Percentiles rank a stretch among this genome's conserved stretches.
These are phyloP conservation scores for Pseudogymnoascus sp. DNA, from an alignment of 2,329 filamentous ascomycete genomes.

Conservation along the genomic window DNA sequence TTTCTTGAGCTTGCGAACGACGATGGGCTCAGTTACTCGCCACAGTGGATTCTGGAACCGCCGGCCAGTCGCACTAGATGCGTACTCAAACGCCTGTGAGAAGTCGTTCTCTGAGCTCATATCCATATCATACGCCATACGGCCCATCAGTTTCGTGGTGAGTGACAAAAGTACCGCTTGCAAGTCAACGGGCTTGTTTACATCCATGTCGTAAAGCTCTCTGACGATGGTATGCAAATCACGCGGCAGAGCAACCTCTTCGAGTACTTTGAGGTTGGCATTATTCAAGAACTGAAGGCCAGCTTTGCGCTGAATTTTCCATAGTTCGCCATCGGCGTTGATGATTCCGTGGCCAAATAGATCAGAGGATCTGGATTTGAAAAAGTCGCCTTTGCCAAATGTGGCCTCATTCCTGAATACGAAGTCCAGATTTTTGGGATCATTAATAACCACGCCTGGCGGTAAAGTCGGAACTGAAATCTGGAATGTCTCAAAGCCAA, in stretches of 20 bases:
- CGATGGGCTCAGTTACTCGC: slow-evolving; percentile 48
- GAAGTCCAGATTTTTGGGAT: slow-evolving; percentile 53
- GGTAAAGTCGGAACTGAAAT: slow-evolving; percentile 55
- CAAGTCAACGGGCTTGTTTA: slow-evolving; percentile 38
- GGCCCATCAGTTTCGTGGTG: slow-evolving; percentile 58
- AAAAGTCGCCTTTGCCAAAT: slow-evolving; percentile 55
- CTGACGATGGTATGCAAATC: slow-evolving; percentile 40
- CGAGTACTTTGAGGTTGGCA: slow-evolving; percentile 48
- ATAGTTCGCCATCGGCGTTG: slow-evolving; percentile 56
- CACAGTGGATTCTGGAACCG: slow-evolving; percentile 61
- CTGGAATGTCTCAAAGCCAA: slow-evolving; percentile 53
- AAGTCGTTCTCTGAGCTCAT: slow-evolving; percentile 56
- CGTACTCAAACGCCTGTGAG: slow-evolving; percentile 52
- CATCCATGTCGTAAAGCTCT: slow-evolving; percentile 29
- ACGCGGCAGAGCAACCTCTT: slow-evolving; percentile 47
- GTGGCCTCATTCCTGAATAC: slow-evolving; percentile 52
- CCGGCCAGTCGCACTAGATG: slow-evolving; percentile 50
- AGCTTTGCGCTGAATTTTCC: slow-evolving; percentile 55
- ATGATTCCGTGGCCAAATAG: slow-evolving; percentile 60
- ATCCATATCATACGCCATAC: slow-evolving; percentile 62
- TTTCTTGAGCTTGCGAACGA: slow-evolving; percentile 39
- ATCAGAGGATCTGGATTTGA: slow-evolving; percentile 52
- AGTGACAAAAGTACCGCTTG: slow-evolving; percentile 55
- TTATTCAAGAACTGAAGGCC: slow-evolving; percentile 51
- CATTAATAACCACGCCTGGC: slow-evolving; percentile 54